Percentiles rank a stretch among this genome's conserved stretches.
Conservation (phyloP, 768 basidiomycete genomes). For the Pulveroboletus sp. region DNA sequence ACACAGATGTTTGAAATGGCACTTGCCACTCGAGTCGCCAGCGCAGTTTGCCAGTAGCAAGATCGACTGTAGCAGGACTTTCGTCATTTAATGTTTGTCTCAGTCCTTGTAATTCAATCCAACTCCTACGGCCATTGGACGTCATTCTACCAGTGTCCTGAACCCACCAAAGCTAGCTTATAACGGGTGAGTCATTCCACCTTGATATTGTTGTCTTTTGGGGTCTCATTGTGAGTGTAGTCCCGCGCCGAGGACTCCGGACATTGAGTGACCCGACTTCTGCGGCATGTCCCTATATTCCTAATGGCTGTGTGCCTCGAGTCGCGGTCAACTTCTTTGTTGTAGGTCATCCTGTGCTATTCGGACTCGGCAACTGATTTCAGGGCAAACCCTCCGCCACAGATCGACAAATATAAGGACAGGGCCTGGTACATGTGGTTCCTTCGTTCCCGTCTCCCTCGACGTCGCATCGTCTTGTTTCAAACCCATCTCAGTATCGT, state of each 20-base stretch:
- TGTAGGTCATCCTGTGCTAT: conserved; percentile 12
- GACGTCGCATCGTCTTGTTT: background rate
- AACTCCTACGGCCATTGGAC: too few species aligned
- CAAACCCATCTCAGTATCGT: background rate
- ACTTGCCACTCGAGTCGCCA: too few species aligned
- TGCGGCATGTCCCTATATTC: background rate
- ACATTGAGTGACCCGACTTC: background rate
- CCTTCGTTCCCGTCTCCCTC: background rate
- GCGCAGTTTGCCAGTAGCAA: too few species aligned
- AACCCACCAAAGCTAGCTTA: background rate
- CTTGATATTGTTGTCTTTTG: background rate
- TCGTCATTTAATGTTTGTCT: too few species aligned
- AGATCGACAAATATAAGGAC: background rate
- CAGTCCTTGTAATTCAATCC: too few species aligned
- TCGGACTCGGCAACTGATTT: conserved; percentile 2
- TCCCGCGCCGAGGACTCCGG: background rate
- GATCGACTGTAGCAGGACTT: too few species aligned
- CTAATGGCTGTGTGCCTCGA: background rate
- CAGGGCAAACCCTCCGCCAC: background rate
- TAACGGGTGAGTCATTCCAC: background rate
- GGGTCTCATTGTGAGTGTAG: background rate
- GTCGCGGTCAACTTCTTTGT: background rate
- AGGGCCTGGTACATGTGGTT: background rate
- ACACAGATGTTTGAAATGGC: background rate
- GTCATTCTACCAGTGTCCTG: too few species aligned